These are phyloP conservation scores for Oidiodendron maius DNA, from an alignment of 495 filamentous ascomycete species.

Conservation along the genomic window DNA sequence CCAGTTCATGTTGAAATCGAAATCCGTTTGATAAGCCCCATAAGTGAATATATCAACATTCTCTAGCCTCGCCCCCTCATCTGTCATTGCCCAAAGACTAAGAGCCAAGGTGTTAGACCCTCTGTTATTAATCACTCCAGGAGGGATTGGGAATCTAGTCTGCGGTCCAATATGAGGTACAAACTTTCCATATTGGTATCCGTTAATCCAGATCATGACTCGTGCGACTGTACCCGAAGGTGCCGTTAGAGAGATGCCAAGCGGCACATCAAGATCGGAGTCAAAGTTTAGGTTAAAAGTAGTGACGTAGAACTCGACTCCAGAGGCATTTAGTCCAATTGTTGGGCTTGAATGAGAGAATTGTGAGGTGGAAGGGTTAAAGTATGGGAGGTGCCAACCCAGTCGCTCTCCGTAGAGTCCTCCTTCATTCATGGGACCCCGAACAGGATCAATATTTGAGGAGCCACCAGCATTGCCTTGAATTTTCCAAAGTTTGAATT, in stretches of 20 bases:
- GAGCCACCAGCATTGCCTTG: slow-evolving; percentile 66
- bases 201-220: slow-evolving; percentile 63
- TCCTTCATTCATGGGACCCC: slow-evolving; percentile 33
- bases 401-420: slow-evolving; percentile 28
- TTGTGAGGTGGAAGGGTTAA: slow-evolving; percentile 8
- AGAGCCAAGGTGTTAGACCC: slow-evolving; percentile 39
- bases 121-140: slow-evolving; percentile 40
- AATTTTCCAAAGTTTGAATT: slow-evolving; percentile 59
- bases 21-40: slow-evolving; percentile 34
- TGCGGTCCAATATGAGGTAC: slow-evolving; percentile 44
- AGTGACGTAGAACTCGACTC: slow-evolving; percentile 58
- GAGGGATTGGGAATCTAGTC: slow-evolving; percentile 42
- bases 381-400: slow-evolving; percentile 28
- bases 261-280: slow-evolving; percentile 52
- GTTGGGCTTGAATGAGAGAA: slow-evolving; percentile 33
- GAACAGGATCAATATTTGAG: slow-evolving; percentile 50
- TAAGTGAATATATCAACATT: slow-evolving; percentile 25
- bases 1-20: slow-evolving; percentile 39
- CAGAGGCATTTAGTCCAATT: slow-evolving; percentile 45
- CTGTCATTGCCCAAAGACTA: slow-evolving; percentile 40
- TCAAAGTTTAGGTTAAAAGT: slow-evolving; percentile 52
- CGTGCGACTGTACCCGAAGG: slow-evolving; percentile 38
- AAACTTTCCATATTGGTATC: slow-evolving; percentile 53
- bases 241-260: slow-evolving; percentile 41
- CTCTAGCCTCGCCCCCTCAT: slow-evolving; percentile 30